Base-by-base conservation (phyloP, 192 early-diverging fungal species). In the Gaertneriomyces sp. region DNA sequence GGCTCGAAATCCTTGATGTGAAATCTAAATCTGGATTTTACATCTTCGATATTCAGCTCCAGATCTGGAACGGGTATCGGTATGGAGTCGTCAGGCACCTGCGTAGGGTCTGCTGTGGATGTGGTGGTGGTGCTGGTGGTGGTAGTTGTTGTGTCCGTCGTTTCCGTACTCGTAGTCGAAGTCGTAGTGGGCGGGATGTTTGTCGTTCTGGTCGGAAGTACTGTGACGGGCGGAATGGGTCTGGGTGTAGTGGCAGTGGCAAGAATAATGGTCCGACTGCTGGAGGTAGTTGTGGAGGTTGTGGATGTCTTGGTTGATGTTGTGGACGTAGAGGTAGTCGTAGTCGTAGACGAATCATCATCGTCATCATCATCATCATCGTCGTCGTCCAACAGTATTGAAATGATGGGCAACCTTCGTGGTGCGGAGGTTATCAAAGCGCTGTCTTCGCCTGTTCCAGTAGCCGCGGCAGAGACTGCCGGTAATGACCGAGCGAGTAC, bases 1-100 rank as follows among this genome's bases (percentile, higher is more conserved):
- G 33, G 40, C 43, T 60, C 58, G 25, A 60, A 60, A 14, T 39
- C 5, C n/a, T 60, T 42, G 14, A 44, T 44, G 38, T n/a, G 40
- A 25, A 44, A 44, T 11, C 10, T 14, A 45, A 60, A 60, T 8
- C 12, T 49, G 12, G 17, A 17, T n/a, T 49, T 49, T 12, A 17
- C 17, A 17, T 49, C 47, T 12, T 17, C 47, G 17, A 12, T 17
- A 49, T 2, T 49, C 12, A 49, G 47, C 11, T 49, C 47, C 47
- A n/a, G 11, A 17, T n/a, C 12, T n/a, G 12, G 12, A 17, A 17
- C 47, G 47, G 47, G 12, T 49, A n/a, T 49, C 12, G 17, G 47
- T 17, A n/a, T 12, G 47, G 47, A 12, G 11, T 12, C 47, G 3
- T 12, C 17, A 49, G 47, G 12, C 12, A 17, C 11, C 17, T 12